Conservation (phyloP, 73 alveolate genomes). For the Blepharisma stoltei region DNA sequence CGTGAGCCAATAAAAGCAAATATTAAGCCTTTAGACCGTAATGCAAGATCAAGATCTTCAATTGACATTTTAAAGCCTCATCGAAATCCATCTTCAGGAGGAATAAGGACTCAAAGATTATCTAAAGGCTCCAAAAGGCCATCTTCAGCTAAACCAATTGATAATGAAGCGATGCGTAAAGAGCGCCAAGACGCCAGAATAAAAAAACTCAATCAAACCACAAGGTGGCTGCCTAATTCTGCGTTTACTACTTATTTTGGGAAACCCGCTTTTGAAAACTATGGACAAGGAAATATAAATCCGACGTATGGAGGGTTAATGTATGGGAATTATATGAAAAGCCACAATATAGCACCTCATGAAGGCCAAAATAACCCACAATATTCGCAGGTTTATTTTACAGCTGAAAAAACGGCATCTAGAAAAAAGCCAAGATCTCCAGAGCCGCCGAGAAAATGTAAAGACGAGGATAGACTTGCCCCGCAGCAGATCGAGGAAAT, state of each 20-base stretch:
- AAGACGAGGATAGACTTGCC: conserved; percentile 71
- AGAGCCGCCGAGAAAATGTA: conserved; percentile 51
- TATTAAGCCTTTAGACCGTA: neutral
- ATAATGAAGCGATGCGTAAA: neutral
- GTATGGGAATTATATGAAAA: conserved; percentile 91
- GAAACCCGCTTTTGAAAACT: conserved; percentile 94
- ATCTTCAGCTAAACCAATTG: neutral
- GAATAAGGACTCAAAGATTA: too few species aligned
- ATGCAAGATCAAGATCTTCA: neutral
- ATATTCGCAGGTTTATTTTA: conserved; percentile 69
- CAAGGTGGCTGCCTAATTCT: conserved; percentile 95
- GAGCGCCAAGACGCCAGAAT: conserved; percentile 58
- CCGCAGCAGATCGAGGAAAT: conserved; percentile 55
- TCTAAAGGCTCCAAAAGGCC: neutral
- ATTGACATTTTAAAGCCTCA: neutral
- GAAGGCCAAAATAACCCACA: conserved; percentile 86
- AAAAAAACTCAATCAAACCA: conserved; percentile 72
- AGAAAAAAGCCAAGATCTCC: conserved; percentile 33
- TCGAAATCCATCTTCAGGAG: neutral
- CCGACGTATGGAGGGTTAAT: conserved; percentile 94
- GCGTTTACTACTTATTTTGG: conserved; percentile 95
- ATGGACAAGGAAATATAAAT: conserved; percentile 89
- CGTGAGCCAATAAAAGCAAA: neutral
- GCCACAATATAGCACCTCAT: conserved; percentile 92
- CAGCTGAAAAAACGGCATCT: conserved; percentile 55